phyloP scores from a whole-genome alignment of 2,329 filamentous ascomycete genomes.

The Hypoxylon sp. region DNA sequence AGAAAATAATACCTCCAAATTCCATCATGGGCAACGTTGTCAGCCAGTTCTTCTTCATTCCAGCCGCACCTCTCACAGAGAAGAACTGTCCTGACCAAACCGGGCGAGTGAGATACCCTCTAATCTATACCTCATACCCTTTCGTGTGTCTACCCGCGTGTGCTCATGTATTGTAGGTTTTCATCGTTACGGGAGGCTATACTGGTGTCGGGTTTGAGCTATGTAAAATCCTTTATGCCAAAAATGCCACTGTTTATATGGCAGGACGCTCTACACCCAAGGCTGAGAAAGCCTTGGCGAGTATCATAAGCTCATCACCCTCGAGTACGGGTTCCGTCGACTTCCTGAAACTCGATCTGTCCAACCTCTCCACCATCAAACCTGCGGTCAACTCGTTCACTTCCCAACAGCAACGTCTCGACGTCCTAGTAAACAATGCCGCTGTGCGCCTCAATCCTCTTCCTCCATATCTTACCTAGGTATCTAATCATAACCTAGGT shows the following conservation, averaged over 20 bases:
- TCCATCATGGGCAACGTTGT: slow-evolving; percentile 39
- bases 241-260: slow-evolving; percentile 23
- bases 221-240: slow-evolving; percentile 13
- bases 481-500: slow-evolving; percentile 10
- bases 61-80: slow-evolving; percentile 35
- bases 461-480: neutral
- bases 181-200: slow-evolving; percentile 27
- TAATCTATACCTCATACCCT: neutral
- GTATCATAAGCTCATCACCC: slow-evolving; percentile 6
- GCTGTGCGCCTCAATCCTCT: slow-evolving; percentile 4
- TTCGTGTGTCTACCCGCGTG: neutral
- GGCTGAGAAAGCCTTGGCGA: slow-evolving; percentile 1
- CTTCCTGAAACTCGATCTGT: slow-evolving; percentile 17
- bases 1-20: neutral
- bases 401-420: slow-evolving; percentile 31
- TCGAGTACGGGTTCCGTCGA: slow-evolving; percentile 8
- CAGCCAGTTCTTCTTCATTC: slow-evolving; percentile 40
- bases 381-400: slow-evolving; percentile 30
- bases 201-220: slow-evolving; percentile 30
- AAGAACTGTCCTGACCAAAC: slow-evolving; percentile 41
- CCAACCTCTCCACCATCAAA: slow-evolving; percentile 17
- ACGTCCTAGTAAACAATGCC: slow-evolving; percentile 39
- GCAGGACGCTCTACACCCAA: slow-evolving; percentile 8
- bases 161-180: slow-evolving; percentile 13
- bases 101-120: slow-evolving; percentile 31